Evolutionary conservation across 345 rosid genomes (phyloP), one percentile per base, ranked within the genome.

Genomic region (Eucalyptus erythrocorys): DNA sequence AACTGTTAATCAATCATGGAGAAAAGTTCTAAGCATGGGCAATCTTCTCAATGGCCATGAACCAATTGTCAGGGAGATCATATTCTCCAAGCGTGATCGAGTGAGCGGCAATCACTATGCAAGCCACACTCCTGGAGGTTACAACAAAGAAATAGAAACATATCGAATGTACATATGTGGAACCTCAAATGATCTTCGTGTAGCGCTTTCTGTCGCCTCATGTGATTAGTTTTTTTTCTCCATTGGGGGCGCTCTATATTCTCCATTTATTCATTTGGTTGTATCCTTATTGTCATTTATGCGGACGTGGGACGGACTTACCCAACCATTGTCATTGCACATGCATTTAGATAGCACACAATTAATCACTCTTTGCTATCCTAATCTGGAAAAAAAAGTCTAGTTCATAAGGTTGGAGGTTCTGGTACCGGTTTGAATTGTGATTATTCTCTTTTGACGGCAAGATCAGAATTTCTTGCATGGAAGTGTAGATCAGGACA

Each of bases 1-100:
- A 17, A 93, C 93, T 3, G 96, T 96, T 19, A 96, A 96, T 90
- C 99, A 98, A 89, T 94, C 99, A 13, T 98, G 99, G 99, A 94
- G 99, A 89, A 98, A 96, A 93, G 99, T 97, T 88, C 87, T 97
- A 86, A 98, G 99, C 91, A 97, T 97, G 98, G 99, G 99, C 30
- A 98, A 98, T 91, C 97, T 95, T 89, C 95, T 98, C 13, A 98
- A 97, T 82, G 98, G 99, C 66, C 99, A 98, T 30, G 99, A 98
- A 91, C 99, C 99, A 3, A 92, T 93, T 81, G 90, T 93, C 57
- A 91, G 99, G 90, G 99, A 98, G 91, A 94, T 96, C 19, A 90
- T 97, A 91, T 97, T 98, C 87, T 93, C 97, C 14, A 89, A 89
- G 87, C 94, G 92, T 5, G 98, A 97, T 45, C 91, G 88, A 42